Percentiles rank a stretch among this genome's conserved stretches.
These are phyloP conservation scores for Cotoneaster glaucophyllus DNA, from an alignment of 306 rosid genomes.

Conservation along the genomic window DNA sequence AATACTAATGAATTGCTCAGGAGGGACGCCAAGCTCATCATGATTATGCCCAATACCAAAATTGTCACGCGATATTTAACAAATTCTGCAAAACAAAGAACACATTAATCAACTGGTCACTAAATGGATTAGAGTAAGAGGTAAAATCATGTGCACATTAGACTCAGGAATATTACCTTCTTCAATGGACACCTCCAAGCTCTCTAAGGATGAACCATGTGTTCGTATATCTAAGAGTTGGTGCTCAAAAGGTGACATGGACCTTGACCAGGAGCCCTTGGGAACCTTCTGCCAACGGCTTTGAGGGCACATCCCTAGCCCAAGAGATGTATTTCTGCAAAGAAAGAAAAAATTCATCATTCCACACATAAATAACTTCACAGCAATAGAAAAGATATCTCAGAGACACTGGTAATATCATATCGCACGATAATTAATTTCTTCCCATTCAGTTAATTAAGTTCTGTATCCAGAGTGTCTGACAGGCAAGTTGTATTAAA, in stretches of 20 bases:
- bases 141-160: slow-evolving; percentile 7
- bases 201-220: slow-evolving; percentile 50
- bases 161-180: slow-evolving; percentile 49
- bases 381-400: not conserved
- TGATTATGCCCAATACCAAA: slow-evolving; percentile 46
- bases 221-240: slow-evolving; percentile 68
- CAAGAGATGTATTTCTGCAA: slow-evolving; percentile 71
- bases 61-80: slow-evolving; percentile 48
- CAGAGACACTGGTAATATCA: not conserved
- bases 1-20: slow-evolving; percentile 69
- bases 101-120: slow-evolving; percentile 2
- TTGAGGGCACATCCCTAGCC: slow-evolving; percentile 72
- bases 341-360: not conserved
- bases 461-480: not conserved
- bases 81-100: slow-evolving; percentile 52
- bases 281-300: slow-evolving; percentile 80
- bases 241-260: slow-evolving; percentile 80
- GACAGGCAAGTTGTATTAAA: not conserved
- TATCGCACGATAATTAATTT: not conserved
- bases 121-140: not conserved
- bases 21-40: slow-evolving; percentile 65
- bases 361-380: not conserved
- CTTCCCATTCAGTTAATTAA: not conserved
- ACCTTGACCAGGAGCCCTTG: slow-evolving; percentile 64
- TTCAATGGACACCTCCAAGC: slow-evolving; percentile 59